Evolutionary conservation across 1,284 basidiomycete species (phyloP).

Genomic region (Coriolopsis trogii): DNA sequence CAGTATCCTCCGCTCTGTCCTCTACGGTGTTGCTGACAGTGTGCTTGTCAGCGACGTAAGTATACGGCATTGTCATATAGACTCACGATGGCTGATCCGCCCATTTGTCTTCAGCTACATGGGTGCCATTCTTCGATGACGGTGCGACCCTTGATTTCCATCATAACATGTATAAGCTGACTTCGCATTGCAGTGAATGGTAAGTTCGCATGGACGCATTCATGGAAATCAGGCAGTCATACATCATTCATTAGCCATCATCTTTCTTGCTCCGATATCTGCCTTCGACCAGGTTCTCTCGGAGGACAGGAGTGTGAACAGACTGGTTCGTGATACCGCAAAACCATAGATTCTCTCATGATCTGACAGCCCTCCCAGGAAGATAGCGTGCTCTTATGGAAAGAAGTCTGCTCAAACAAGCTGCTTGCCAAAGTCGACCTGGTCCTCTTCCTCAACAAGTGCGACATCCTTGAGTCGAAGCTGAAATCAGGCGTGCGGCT

Average conservation of each 20-base stretch:
- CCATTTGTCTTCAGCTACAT: conserved; percentile 50
- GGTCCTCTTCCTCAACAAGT: conserved; percentile 81
- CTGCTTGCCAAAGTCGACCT: conserved; percentile 73
- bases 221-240: too few species aligned
- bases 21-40: conserved; percentile 5
- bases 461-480: conserved; percentile 73
- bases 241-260: conserved; percentile 63
- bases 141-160: conserved; percentile 39
- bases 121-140: conserved; percentile 79
- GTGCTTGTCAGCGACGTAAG: conserved; percentile 36
- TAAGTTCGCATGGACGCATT: conserved; percentile 14
- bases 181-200: conserved; percentile 24
- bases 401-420: conserved; percentile 74
- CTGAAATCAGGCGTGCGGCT: conserved; percentile 62
- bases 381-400: conserved; percentile 81
- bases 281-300: conserved; percentile 77
- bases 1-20: conserved; percentile 28
- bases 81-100: conserved; percentile 4
- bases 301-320: conserved; percentile 72
- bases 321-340: conserved; percentile 50
- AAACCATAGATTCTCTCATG: conserved; percentile 7
- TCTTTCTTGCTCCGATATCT: conserved; percentile 81
- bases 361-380: conserved; percentile 47
- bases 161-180: conserved; percentile 3
- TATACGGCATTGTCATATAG: conserved; percentile 6